Evolutionary conservation across 345 rosid genomes (phyloP).

Genomic region (Linum trigynum): DNA sequence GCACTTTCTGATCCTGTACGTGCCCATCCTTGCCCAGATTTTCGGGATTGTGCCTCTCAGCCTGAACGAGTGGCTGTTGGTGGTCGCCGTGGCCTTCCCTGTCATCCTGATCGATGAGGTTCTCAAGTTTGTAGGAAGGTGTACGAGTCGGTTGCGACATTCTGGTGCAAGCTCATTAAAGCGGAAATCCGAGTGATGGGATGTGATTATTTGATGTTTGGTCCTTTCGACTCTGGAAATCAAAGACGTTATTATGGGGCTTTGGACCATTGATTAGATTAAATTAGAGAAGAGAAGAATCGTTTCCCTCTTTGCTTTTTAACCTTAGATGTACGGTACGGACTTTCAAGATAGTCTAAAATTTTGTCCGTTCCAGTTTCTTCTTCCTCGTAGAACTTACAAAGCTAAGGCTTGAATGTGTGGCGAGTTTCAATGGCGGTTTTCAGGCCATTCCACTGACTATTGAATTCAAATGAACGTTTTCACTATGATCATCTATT

Average conservation of each 20-base stretch:
- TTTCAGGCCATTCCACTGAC: neutral
- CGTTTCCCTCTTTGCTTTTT: too few species aligned
- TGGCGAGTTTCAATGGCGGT: neutral
- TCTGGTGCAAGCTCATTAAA: constrained; percentile 29
- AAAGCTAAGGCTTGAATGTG: neutral
- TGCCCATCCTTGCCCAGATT: constrained; percentile 74
- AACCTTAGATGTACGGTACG: too few species aligned
- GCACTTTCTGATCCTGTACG: constrained; percentile 78
- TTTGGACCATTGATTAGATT: constrained; percentile 8
- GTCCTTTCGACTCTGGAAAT: neutral
- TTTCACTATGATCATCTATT: neutral
- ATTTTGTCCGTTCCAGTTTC: neutral
- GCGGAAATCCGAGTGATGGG: constrained; percentile 44
- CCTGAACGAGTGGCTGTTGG: constrained; percentile 80
- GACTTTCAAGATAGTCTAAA: neutral
- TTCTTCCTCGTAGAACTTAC: too few species aligned
- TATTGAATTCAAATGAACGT: neutral
- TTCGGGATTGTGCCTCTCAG: constrained; percentile 80
- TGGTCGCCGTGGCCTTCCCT: constrained; percentile 67
- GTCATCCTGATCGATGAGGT: constrained; percentile 81
- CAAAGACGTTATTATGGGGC: neutral
- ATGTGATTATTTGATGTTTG: neutral
- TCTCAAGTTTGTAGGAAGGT: constrained; percentile 74
- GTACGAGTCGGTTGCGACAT: constrained; percentile 32
- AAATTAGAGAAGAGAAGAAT: too few species aligned